A percentile compares a stretch with the other conserved stretches of the same genome.
phyloP scores from a whole-genome alignment of 2,329 filamentous ascomycete species.

The Hymenoscyphus infarciens region DNA sequence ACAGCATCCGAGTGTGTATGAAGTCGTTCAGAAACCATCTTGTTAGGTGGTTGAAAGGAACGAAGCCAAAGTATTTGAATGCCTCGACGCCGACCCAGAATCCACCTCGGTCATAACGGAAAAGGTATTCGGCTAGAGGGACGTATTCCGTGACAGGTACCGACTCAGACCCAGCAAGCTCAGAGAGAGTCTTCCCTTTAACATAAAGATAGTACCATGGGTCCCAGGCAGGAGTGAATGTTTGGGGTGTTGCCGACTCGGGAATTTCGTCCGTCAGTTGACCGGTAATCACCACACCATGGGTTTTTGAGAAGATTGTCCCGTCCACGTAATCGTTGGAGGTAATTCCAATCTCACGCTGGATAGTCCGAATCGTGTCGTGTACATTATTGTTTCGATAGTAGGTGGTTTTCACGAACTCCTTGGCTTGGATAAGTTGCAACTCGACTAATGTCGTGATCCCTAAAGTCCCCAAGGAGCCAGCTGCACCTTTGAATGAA shows the following conservation, averaged over 20 bases:
- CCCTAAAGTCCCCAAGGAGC: slow-evolving; percentile 55
- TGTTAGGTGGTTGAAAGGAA: slow-evolving; percentile 54
- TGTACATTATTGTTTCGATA: slow-evolving; percentile 26
- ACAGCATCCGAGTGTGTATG: slow-evolving; percentile 56
- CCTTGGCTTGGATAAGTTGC: slow-evolving; percentile 47
- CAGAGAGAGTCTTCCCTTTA: slow-evolving; percentile 30
- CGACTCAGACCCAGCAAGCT: slow-evolving; percentile 5
- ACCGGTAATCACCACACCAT: slow-evolving; percentile 50
- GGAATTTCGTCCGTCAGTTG: slow-evolving; percentile 39
- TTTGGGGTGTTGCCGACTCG: slow-evolving; percentile 31
- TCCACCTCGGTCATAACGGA: slow-evolving; percentile 57
- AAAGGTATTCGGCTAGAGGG: slow-evolving; percentile 49
- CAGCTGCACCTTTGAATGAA: slow-evolving; percentile 46
- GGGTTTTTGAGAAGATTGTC: slow-evolving; percentile 44
- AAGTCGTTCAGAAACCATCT: slow-evolving; percentile 55
- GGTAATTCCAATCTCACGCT: slow-evolving; percentile 23
- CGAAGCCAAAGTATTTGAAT: slow-evolving; percentile 51
- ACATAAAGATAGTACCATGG: slow-evolving; percentile 63
- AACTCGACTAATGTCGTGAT: slow-evolving; percentile 56
- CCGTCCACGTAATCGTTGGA: slow-evolving; percentile 56
- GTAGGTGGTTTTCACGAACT: slow-evolving; percentile 53
- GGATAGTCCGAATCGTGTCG: slow-evolving; percentile 25
- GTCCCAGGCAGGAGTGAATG: slow-evolving; percentile 49
- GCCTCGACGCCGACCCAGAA: slow-evolving; percentile 63
- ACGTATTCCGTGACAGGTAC: slow-evolving; percentile 37